Base-by-base conservation (phyloP, 805 yeast genomes). In the Zygotorulaspora chibaensis region DNA sequence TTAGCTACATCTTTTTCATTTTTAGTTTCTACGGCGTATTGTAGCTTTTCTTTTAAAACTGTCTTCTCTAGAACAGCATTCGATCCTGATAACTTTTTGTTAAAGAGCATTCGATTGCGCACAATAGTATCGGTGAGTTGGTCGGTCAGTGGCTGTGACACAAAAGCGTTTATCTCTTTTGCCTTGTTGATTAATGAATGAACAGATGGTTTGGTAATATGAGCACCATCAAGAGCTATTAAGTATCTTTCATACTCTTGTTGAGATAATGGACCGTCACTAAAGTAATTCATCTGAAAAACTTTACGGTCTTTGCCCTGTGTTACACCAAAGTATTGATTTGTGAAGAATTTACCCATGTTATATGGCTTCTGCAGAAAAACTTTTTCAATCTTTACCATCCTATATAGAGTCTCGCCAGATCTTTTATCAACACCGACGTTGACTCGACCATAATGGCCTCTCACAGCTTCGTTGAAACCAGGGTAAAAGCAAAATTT, bases 401-500 rank as follows among this genome's bases (percentile, higher is more conserved):
- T 76, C 57, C 97, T 76, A 67, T 93, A 91, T 43, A 79, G 77
- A 9, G 83, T 76, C 57, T 73, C 71, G 26, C 83, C 79, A 10
- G 81, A 77, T 37, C 80, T 74, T 45, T 74, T 75, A 57, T 83
- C 84, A 35, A 71, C 59, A 8, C 96, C 96, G 45, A 93, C 77
- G 62, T 87, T 89, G 45, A 93, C 81, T 54, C 90, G 78, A 29
- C 90, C 95, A 62, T 74, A 87, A 40, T 95, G 81, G 16, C 87
- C 95, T 15, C 76, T 72, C 12, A 87, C 77, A 0, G 77, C 75
- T 15, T 78, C 80, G 38, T 77, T 80, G 63, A 95, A 90, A 28
- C 81, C 89, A 10, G 93, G 90, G 66, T 89, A 83, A 63, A 81
- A 89, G 60, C 90, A 80, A 61, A 73, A 87, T 62, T 83, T 84